These are phyloP conservation scores for Solanum lycopersicoides DNA, from an alignment of 257 asterid species.

Conservation along the genomic window DNA sequence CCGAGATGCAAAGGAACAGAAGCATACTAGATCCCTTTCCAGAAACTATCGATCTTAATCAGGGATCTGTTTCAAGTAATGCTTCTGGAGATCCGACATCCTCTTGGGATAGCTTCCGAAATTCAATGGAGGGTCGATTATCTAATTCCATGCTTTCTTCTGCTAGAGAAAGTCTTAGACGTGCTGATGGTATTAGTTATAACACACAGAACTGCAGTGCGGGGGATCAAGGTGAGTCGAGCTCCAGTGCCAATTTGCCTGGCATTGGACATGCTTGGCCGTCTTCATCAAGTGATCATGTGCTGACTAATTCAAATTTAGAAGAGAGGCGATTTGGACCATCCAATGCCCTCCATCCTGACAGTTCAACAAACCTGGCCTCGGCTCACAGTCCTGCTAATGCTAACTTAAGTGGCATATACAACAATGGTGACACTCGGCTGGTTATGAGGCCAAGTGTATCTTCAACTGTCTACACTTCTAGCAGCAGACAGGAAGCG, in stretches of 20 bases:
- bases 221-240: conserved; percentile 75
- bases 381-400: conserved; percentile 18
- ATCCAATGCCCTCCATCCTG: conserved; percentile 6
- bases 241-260: conserved; percentile 45
- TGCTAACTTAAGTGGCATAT: conserved; percentile 17
- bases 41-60: conserved; percentile 67
- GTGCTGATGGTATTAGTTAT: conserved; percentile 15
- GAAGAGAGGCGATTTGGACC: conserved; percentile 50
- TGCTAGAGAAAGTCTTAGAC: conserved; percentile 17
- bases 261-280: conserved; percentile 43
- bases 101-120: conserved; percentile 37
- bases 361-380: conserved; percentile 9
- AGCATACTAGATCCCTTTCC: conserved; percentile 58
- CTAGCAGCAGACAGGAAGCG: conserved; percentile 23
- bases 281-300: conserved; percentile 25
- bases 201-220: conserved; percentile 28
- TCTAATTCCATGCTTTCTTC: conserved; percentile 36
- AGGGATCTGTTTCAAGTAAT: conserved; percentile 48
- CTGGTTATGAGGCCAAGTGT: conserved; percentile 12
- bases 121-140: conserved; percentile 54
- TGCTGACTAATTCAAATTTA: conserved; percentile 25
- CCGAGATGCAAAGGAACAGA: conserved; percentile 58
- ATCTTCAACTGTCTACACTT: conserved; percentile 19
- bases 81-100: conserved; percentile 36
- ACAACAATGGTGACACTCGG: conserved; percentile 13